These are phyloP conservation scores for Croton laevigatus DNA, from an alignment of 441 rosid species.

Conservation along the genomic window DNA sequence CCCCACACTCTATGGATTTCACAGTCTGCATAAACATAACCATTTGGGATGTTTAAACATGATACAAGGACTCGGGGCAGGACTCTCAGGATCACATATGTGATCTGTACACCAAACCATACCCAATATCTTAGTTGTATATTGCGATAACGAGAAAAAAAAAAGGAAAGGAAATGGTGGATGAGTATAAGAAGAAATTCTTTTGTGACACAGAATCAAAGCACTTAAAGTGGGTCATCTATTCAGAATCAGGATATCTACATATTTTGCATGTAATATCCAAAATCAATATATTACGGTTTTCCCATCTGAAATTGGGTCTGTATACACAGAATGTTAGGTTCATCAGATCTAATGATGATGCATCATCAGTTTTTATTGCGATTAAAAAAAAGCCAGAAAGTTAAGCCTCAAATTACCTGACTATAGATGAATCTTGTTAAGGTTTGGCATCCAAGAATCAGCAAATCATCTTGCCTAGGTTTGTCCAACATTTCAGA, in stretches of 20 bases:
- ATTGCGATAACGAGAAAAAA: background rate
- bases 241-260: background rate
- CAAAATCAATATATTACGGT: background rate
- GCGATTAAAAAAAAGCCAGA: background rate
- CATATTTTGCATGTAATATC: background rate
- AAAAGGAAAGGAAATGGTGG: background rate
- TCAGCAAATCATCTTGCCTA: constrained; percentile 59
- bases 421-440: constrained; percentile 81
- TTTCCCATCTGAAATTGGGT: background rate
- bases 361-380: background rate
- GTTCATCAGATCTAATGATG: background rate
- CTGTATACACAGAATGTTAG: background rate
- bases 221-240: background rate
- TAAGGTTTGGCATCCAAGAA: constrained; percentile 91
- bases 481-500: constrained; percentile 74
- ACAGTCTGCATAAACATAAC: background rate
- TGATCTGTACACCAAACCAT: constrained; percentile 1
- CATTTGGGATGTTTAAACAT: background rate
- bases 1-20: background rate
- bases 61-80: background rate
- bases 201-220: background rate
- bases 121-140: background rate
- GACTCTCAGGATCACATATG: background rate
- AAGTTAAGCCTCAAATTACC: constrained; percentile 37
- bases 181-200: background rate